Base-by-base conservation (phyloP, 2,329 filamentous ascomycete species). In the Bisporella sp. region DNA sequence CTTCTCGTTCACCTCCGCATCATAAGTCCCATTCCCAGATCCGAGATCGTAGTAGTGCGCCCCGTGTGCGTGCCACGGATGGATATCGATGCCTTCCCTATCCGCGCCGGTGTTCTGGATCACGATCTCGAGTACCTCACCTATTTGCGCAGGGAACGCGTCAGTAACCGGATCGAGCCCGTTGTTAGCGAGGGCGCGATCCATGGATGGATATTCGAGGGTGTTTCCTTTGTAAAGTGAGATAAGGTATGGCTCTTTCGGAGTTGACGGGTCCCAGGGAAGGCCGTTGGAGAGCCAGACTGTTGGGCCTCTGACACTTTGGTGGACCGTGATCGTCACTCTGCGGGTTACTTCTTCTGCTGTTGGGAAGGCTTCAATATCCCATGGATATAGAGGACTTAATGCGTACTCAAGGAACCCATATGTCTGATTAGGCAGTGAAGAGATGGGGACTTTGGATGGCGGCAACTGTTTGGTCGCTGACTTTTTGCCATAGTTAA, bases 61-160 rank as follows among this genome's bases (percentile, higher is more conserved):
- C 7, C 72, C 73, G 53, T 76, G 73, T 3, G 66, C 59, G 54
- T 76, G 73, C 49, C 71, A 79, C 0, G 73, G 74, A 53, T 77
- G 73, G 28, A 58, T 59, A 47, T 73, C 71, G 21, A 62, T 52
- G 5, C 63, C 57, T 30, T 66, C 56, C 47, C 39, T 45, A 66
- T 61, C 77, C 71, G 35, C 50, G 1, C 60, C 62, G 48, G 62
- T 54, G 58, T 64, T 69, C 54, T 73, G 73, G 28, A 72, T 63
- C 4, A 75, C 66, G 12, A 73, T 71, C 44, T 73, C 71, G 4
- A 74, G 54, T 2, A 73, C 69, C 51, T 77, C 73, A n/a, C 72
- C 73, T 2, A 74, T 58, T 33, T 66, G 64, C 0, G 70, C 71
- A 1, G 73, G 71, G 58, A 68, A 75, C 0, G 68, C 63, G 5